These are phyloP conservation scores for Pichia exigua DNA, from an alignment of 805 yeast genomes.

Conservation along the genomic window DNA sequence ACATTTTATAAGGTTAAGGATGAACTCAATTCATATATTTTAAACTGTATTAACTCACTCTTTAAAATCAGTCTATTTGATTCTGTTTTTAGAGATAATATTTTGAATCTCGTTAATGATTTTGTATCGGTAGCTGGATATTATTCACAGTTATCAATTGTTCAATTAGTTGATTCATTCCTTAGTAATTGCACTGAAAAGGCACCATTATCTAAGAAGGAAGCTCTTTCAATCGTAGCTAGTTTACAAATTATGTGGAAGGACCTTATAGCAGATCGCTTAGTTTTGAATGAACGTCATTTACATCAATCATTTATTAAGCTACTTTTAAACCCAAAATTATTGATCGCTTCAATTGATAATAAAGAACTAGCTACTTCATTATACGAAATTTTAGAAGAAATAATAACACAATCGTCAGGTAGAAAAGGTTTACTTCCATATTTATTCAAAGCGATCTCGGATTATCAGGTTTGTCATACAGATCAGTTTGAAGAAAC, in stretches of 20 bases:
- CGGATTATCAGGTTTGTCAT: conserved; percentile 33
- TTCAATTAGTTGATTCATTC: conserved; percentile 9
- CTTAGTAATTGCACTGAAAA: conserved; percentile 8
- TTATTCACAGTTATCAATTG: conserved; percentile 14
- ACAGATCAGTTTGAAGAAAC: conserved; percentile 31
- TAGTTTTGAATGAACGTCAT: conserved; percentile 56
- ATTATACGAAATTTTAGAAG: conserved; percentile 31
- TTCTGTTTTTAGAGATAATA: neutral
- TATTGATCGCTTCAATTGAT: conserved; percentile 33
- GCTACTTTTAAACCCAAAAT: conserved; percentile 35
- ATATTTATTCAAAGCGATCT: conserved; percentile 39
- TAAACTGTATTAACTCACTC: conserved; percentile 10
- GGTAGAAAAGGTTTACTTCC: conserved; percentile 70
- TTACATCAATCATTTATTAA: conserved; percentile 53
- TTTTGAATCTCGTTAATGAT: conserved; percentile 10
- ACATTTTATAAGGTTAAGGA: conserved; percentile 39
- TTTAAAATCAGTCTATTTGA: conserved; percentile 11
- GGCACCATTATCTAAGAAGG: conserved; percentile 8
- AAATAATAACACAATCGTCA: conserved; percentile 40
- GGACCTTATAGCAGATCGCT: conserved; percentile 46
- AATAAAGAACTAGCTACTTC: conserved; percentile 23
- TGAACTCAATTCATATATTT: conserved; percentile 28
- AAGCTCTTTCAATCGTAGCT: conserved; percentile 22
- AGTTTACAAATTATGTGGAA: conserved; percentile 47
- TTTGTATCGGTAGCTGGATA: conserved; percentile 15